Evolutionary conservation across 257 asterid genomes (phyloP), one percentile per base, ranked within the genome.

Genomic region (Scutellaria baicalensis): DNA sequence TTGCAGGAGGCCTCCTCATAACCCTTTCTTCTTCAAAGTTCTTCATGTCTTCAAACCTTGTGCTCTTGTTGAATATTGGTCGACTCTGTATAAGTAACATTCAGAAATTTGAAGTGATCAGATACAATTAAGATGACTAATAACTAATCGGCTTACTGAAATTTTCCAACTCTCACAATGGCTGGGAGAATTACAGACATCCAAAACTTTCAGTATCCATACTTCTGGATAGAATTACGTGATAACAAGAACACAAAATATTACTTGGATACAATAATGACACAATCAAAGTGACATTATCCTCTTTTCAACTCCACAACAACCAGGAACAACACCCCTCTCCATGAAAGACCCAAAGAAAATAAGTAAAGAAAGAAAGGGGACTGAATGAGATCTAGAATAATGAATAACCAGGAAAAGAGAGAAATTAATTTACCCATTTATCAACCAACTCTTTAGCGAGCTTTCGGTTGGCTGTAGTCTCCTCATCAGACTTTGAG

Each of bases 41-140:
- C 61, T 90, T 87, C 98, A 90, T 90, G 80, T 91, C 98, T 76
- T 93, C 98, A 77, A 90, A 93, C 83, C 96, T 87, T 4, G 97
- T 93, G 81, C 97, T 91, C 80, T 93, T 91, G 39, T 91, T 93
- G 75, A 93, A 92, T 51, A 90, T 90, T 38, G 97, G 97, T 45
- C 97, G 93, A 70, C 97, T 88, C 98, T 93, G 85, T 62, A 84
- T 55, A 44, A 69, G 77, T 20, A 69, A 27, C 70, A 64, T 66
- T 65, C 47, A 54, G 56, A 72, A 43, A 44, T 16, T 43, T 49
- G 35, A 52, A 66, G 75, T 50, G 43, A 74, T 58, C 50, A 64
- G 42, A 62, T 6, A 51, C 35, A 63, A 56, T 48, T 33, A 57
- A 27, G 48, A 74, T 55, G 71, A 49, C 6, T 31, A 43, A 5